These are phyloP conservation scores for Fusarium protoensiforme DNA, from an alignment of 2,329 filamentous ascomycete genomes.

Conservation along the genomic window DNA sequence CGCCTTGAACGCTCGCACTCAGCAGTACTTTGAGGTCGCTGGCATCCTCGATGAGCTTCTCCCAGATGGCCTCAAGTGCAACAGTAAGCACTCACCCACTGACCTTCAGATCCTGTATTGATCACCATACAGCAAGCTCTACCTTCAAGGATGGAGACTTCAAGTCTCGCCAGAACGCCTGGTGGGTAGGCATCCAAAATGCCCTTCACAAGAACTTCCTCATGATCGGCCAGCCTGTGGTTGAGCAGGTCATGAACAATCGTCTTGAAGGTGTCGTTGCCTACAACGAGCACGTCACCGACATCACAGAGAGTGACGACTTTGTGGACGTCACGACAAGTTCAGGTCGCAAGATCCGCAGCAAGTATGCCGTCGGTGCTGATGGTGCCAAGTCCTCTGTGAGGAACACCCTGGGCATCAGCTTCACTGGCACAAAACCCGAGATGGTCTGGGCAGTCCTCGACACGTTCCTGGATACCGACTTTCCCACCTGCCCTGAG, in stretches of 20 bases:
- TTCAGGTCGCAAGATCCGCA: constrained; percentile 46
- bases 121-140: constrained; percentile 52
- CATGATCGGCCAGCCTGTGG: constrained; percentile 61
- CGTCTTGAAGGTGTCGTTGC: constrained; percentile 48
- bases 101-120: background rate
- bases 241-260: constrained; percentile 53
- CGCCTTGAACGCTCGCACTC: constrained; percentile 60
- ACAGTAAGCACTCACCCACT: constrained; percentile 50
- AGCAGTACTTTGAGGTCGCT: constrained; percentile 59
- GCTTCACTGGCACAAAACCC: constrained; percentile 58
- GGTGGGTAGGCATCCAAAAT: constrained; percentile 59
- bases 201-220: constrained; percentile 60
- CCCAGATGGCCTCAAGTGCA: constrained; percentile 58
- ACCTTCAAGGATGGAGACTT: constrained; percentile 59
- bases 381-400: constrained; percentile 64
- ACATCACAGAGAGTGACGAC: constrained; percentile 68
- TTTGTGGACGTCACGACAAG: constrained; percentile 51
- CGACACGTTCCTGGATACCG: constrained; percentile 61
- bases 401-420: constrained; percentile 52
- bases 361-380: constrained; percentile 60
- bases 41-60: constrained; percentile 56
- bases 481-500: constrained; percentile 57
- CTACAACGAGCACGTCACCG: constrained; percentile 52
- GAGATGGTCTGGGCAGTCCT: constrained; percentile 63
- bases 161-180: constrained; percentile 58